Evolutionary conservation across 257 asterid species (phyloP).

Genomic region (Anisodus acutangulus): DNA sequence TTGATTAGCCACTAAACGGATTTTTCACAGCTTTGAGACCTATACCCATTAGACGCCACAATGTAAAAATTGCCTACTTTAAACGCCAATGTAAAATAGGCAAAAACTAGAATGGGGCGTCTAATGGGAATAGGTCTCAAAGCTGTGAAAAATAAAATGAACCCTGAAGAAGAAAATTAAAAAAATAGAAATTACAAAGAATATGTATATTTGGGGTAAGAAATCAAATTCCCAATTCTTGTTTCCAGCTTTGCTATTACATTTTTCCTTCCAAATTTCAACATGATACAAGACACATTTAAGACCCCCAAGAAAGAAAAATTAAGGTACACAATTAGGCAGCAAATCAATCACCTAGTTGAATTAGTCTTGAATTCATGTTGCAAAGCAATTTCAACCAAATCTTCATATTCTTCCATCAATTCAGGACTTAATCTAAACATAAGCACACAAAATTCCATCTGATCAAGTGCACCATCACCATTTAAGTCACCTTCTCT

Average conservation of each 20-base stretch:
- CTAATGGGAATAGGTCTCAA: no score
- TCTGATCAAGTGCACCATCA: slow-evolving; percentile 71
- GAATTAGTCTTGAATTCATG: slow-evolving; percentile 16
- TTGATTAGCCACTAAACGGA: no score
- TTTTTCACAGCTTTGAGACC: no score
- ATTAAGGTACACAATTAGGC: not conserved
- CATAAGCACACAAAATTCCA: slow-evolving; percentile 90
- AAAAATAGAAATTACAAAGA: not conserved
- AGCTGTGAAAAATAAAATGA: no score
- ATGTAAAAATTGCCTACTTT: no score
- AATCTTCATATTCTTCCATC: slow-evolving; percentile 61
- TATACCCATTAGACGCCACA: no score
- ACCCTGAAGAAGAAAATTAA: not conserved
- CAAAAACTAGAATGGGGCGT: no score
- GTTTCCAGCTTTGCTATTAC: not conserved
- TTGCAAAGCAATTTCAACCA: slow-evolving; percentile 58
- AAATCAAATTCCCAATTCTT: slow-evolving; percentile 14
- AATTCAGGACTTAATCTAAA: slow-evolving; percentile 81
- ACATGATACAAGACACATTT: not conserved
- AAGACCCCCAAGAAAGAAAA: not conserved
- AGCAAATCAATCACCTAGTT: not conserved
- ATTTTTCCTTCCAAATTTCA: not conserved
- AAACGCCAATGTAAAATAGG: no score
- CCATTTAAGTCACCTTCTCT: slow-evolving; percentile 71
- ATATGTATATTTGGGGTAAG: not conserved